Evolutionary conservation across 2,329 filamentous ascomycete genomes (phyloP), one percentile per base, ranked within the genome.

Genomic region (Decorospora gaudefroyi): DNA sequence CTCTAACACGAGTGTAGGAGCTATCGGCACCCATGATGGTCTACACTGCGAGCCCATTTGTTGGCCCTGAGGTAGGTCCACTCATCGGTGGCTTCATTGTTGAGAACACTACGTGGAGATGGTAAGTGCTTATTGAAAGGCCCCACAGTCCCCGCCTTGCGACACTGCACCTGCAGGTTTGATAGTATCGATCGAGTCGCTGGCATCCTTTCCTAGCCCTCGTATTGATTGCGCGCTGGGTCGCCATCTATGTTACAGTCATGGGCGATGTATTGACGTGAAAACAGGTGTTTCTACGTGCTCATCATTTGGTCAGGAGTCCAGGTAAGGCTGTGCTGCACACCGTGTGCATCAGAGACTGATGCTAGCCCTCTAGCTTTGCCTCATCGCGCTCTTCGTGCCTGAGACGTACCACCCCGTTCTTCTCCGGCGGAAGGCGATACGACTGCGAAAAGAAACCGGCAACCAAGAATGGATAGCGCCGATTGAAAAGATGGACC

Each of bases 341-440:
- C 52, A 50, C 33, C 37, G 30, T 51, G 46, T 36, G 35, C 23
- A 39, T 35, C 36, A 46, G 32, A 43, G 42, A 49, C 45, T 62
- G 44, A 62, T 34, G 33, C 51, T 42, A 45, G 37, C 18, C 10
- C 29, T 76, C 6, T 71, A 90, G 59, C 76, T 89, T 35, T 64
- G 78, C 8, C 73, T 82, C 46, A 84, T 96, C 38, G 64, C 84
- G 22, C 65, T 89, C 22, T 76, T 90, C 29, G 89, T 96, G 2
- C 91, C 90, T 4, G 90, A 96, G 73, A 96, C 90, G 1, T 96
- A 93, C 67, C 88, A 78, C 50, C 79, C 79, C 15, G 80, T 91
- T 11, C 73, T 93, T 33, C 75, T 95, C 28, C 80, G 84, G 38
- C 77, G 79, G 30, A 95, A 93, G 67, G 90, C 90, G 2, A 75